phyloP scores from a whole-genome alignment of 139 green algal genomes.

The Marvania coccoides region DNA sequence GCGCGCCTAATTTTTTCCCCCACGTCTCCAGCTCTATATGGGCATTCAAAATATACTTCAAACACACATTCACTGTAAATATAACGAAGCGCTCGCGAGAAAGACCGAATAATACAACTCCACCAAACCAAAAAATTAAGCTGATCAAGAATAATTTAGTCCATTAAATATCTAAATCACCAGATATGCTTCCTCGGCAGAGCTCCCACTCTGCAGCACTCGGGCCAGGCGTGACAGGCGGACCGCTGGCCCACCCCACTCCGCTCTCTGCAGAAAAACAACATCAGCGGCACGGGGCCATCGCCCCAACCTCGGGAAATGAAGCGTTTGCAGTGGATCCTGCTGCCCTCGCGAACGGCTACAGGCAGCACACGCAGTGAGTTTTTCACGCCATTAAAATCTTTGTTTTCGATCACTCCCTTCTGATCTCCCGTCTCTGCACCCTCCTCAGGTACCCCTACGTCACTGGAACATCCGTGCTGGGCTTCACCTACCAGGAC shows the following conservation, averaged over 20 bases:
- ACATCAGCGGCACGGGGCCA: slow-evolving; percentile 18
- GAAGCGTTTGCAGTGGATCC: slow-evolving; percentile 70
- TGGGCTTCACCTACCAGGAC: slow-evolving; percentile 92
- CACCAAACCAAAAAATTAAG: too few relatives aligned
- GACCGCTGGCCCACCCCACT: slow-evolving; percentile 46
- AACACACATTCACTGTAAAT: too few relatives aligned
- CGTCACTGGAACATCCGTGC: slow-evolving; percentile 91
- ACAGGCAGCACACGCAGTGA: slow-evolving; percentile 40
- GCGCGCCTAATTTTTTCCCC: too few relatives aligned
- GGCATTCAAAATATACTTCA: too few relatives aligned
- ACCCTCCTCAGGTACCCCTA: slow-evolving; percentile 76
- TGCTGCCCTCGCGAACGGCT: slow-evolving; percentile 7
- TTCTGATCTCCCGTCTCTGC: not conserved
- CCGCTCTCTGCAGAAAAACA: slow-evolving; percentile 28
- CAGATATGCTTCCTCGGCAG: slow-evolving; percentile 48
- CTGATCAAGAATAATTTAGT: too few relatives aligned
- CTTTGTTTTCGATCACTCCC: not conserved
- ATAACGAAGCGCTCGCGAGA: too few relatives aligned
- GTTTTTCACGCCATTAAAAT: not conserved
- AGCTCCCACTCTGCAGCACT: slow-evolving; percentile 55
- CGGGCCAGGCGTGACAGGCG: slow-evolving; percentile 65
- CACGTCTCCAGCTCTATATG: too few relatives aligned
- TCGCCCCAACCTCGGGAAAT: slow-evolving; percentile 48
- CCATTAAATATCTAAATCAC: too few relatives aligned
- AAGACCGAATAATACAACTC: too few relatives aligned